A percentile compares a stretch with the other conserved stretches of the same genome.
Conservation (phyloP, 306 rosid genomes). For the Ochetophila trinervis region DNA sequence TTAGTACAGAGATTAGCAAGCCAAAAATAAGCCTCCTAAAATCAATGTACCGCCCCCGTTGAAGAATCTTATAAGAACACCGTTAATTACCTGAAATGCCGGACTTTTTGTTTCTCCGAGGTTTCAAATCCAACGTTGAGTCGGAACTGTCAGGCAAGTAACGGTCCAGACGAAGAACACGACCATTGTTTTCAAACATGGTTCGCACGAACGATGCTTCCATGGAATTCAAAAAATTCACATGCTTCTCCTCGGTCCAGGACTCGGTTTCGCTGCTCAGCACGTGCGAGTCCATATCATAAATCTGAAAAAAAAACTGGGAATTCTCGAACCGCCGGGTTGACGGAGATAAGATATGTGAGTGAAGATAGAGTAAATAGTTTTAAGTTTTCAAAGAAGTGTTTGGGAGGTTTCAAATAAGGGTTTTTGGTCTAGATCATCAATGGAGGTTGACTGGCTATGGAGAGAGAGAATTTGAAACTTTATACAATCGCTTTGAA, state of each 20-base stretch:
- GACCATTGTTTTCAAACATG: conserved; percentile 40
- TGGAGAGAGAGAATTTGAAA: too few species aligned
- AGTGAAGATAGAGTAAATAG: too few species aligned
- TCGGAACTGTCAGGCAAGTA: conserved; percentile 58
- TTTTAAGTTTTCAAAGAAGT: too few species aligned
- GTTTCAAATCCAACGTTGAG: conserved; percentile 59
- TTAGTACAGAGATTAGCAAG: too few species aligned
- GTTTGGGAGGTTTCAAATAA: too few species aligned
- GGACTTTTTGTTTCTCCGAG: conserved; percentile 18
- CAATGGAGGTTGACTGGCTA: too few species aligned
- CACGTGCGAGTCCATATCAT: conserved; percentile 17
- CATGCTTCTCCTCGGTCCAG: conserved; percentile 88
- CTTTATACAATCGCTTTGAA: too few species aligned
- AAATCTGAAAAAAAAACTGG: not conserved
- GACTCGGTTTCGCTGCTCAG: conserved; percentile 11
- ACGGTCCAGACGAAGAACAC: conserved; percentile 52
- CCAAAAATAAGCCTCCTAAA: too few species aligned
- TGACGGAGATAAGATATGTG: too few species aligned
- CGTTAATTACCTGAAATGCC: conserved; percentile 39
- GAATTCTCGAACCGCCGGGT: too few species aligned
- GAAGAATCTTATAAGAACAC: not conserved
- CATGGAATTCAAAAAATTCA: conserved; percentile 55
- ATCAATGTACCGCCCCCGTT: too few species aligned
- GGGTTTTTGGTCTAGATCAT: too few species aligned
- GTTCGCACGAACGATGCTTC: conserved; percentile 81